Evolutionary conservation across 495 filamentous ascomycete species (phyloP), one percentile per base, ranked within the genome.

Genomic region (Hypoxylon rickii): DNA sequence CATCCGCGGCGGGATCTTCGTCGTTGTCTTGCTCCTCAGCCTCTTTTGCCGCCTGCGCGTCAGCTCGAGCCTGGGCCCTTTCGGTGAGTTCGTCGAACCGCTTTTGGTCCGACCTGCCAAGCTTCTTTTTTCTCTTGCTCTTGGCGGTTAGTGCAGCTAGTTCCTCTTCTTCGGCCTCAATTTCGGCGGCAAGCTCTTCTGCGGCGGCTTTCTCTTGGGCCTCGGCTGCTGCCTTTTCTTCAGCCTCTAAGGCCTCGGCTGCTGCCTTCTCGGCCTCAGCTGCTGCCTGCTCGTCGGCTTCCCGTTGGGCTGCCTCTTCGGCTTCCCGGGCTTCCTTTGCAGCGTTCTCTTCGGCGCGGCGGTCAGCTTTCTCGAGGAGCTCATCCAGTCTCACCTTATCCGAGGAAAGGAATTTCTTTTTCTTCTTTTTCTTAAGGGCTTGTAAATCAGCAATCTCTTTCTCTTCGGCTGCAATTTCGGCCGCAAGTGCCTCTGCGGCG

Each of bases 1-100:
- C 51, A 15, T 29, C 37, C 11, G 49, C 41, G 7, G 43, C 48
- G 20, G 24, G 15, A 6, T 44, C 42, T 11, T 32, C 24, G 7
- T 31, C 64, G 3, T 44, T 37, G 10, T 55, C 59, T 22, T 67
- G 52, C 43, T 68, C 66, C 38, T 69, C 65, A 42, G 61, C 56
- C 36, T 69, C 68, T 31, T 65, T 60, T 7, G 65, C 69, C 19
- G 67, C 63, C 33, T 70, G 53, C 58, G 49, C 56, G 3, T 42
- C 47, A 1, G 48, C 52, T 36, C 67, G 64, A 22, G 67, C 70
- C 13, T 70, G 53, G 33, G 68, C 66, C 51, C 60, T 72, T 44
- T 67, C 64, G 24, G 63, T 70, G 19, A 74, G 69, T 46, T 76
- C 63, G 26, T 76, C 66, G 13, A 71, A 49, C 44, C 72, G 72